Evolutionary conservation across 2,329 filamentous ascomycete genomes (phyloP).

Genomic region (Penicillium decumbens): DNA sequence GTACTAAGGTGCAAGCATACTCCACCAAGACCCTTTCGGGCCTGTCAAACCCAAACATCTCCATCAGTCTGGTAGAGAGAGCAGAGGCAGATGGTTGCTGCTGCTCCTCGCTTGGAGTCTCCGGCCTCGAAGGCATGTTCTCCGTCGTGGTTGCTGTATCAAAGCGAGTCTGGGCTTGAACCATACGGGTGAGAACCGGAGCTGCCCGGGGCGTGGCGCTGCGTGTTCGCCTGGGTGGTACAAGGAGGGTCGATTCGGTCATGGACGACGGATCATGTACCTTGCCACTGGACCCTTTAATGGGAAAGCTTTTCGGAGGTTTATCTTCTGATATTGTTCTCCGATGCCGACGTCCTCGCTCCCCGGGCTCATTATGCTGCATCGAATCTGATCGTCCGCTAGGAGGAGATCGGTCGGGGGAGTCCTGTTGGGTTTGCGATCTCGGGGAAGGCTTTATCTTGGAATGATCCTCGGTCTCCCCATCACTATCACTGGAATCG

Average conservation of each 20-base stretch:
- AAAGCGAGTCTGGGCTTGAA: constrained; percentile 65
- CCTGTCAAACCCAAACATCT: constrained; percentile 78
- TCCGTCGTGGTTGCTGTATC: constrained; percentile 22
- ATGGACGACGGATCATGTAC: constrained; percentile 22
- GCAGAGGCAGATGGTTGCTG: constrained; percentile 48
- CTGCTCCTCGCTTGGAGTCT: constrained; percentile 49
- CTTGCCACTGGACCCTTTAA: constrained; percentile 42
- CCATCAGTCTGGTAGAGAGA: constrained; percentile 67
- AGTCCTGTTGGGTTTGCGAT: constrained; percentile 3
- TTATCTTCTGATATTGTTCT: constrained; percentile 62
- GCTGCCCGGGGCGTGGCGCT: constrained; percentile 51
- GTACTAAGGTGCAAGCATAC: constrained; percentile 88
- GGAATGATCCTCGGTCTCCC: constrained; percentile 39
- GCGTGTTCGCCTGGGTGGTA: constrained; percentile 26
- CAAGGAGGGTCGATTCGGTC: constrained; percentile 16
- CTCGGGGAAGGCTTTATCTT: constrained; percentile 13
- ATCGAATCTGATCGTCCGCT: constrained; percentile 3
- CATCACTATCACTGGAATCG: constrained; percentile 76
- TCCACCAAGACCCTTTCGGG: constrained; percentile 83
- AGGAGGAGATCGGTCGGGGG: constrained; percentile 3
- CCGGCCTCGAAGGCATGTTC: constrained; percentile 18
- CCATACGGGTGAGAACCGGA: constrained; percentile 72
- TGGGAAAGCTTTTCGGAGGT: constrained; percentile 56
- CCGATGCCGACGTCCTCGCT: constrained; percentile 48
- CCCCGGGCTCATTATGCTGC: constrained; percentile 20